Conservation (phyloP, 106 monocot species). For the Xerophyta viscosa region DNA sequence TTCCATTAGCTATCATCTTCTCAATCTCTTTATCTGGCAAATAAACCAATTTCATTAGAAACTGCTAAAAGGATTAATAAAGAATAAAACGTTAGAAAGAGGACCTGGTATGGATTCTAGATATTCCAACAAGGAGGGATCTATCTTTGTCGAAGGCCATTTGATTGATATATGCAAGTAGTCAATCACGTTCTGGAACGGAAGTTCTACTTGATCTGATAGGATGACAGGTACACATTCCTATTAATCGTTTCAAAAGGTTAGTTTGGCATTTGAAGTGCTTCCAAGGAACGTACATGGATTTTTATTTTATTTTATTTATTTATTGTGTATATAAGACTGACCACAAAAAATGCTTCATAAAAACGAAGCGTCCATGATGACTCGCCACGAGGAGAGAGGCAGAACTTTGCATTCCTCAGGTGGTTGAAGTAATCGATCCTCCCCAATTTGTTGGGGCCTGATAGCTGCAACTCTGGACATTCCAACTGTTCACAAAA, state of each 20-base stretch:
- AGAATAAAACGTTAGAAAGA: neutral
- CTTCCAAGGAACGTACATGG: no score
- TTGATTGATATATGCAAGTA: conserved; percentile 83
- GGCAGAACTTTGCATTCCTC: conserved; percentile 93
- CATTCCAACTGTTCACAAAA: conserved; percentile 86
- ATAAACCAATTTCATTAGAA: neutral
- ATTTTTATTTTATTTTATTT: no score
- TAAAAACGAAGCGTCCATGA: conserved; percentile 99
- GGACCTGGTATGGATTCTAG: conserved; percentile 71
- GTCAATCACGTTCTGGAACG: conserved; percentile 95
- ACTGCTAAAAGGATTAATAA: no score
- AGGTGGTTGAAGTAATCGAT: conserved; percentile 83
- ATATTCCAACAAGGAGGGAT: conserved; percentile 60
- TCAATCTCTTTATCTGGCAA: conserved; percentile 68
- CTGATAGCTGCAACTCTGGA: conserved; percentile 85
- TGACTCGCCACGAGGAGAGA: conserved; percentile 97
- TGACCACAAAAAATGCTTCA: conserved; percentile 95
- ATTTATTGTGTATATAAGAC: no score
- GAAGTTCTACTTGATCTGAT: conserved; percentile 90
- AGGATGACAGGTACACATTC: conserved; percentile 97
- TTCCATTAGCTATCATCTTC: conserved; percentile 62
- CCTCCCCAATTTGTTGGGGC: conserved; percentile 83
- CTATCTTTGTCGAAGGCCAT: conserved; percentile 79
- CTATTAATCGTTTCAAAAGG: no score
- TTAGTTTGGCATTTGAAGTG: no score